phyloP scores from a whole-genome alignment of 2,329 filamentous ascomycete species.

The Claviceps digitariae region DNA sequence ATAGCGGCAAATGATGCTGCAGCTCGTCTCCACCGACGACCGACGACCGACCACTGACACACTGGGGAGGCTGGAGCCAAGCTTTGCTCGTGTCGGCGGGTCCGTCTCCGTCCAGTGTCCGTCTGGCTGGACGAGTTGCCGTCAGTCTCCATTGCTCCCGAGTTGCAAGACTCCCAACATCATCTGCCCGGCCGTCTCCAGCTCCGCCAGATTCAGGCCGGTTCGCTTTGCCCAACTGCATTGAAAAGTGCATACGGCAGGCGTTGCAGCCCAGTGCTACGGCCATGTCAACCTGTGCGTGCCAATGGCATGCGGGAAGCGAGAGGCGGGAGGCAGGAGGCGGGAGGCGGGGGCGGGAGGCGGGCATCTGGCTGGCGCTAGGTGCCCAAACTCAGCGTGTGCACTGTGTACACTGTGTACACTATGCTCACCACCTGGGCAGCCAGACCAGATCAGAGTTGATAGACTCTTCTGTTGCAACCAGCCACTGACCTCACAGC shows the following conservation, averaged over 20 bases:
- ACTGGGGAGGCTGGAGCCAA: too few species aligned
- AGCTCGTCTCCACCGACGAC: conserved; percentile 8
- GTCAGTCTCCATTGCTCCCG: neutral
- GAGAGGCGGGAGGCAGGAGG: neutral
- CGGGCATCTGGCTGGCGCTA: neutral
- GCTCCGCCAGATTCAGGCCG: neutral
- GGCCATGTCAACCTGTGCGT: neutral
- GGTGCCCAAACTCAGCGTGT: neutral
- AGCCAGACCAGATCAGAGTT: too few species aligned
- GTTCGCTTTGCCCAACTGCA: neutral
- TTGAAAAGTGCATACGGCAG: neutral
- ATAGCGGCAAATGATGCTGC: conserved; percentile 8
- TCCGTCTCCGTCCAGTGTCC: neutral
- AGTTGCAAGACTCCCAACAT: neutral
- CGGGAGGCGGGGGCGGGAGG: too few species aligned
- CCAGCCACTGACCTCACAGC: too few species aligned
- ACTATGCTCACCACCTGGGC: too few species aligned
- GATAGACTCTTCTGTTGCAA: too few species aligned
- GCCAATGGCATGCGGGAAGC: conserved; percentile 6
- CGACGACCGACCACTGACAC: neutral
- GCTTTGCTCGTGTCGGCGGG: neutral
- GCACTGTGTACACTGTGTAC: neutral
- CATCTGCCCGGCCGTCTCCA: neutral
- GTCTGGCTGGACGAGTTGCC: too few species aligned
- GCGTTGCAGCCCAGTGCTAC: neutral